Evolutionary conservation across 2,329 filamentous ascomycete species (phyloP).

Genomic region (Phaeosphaeria sp.): DNA sequence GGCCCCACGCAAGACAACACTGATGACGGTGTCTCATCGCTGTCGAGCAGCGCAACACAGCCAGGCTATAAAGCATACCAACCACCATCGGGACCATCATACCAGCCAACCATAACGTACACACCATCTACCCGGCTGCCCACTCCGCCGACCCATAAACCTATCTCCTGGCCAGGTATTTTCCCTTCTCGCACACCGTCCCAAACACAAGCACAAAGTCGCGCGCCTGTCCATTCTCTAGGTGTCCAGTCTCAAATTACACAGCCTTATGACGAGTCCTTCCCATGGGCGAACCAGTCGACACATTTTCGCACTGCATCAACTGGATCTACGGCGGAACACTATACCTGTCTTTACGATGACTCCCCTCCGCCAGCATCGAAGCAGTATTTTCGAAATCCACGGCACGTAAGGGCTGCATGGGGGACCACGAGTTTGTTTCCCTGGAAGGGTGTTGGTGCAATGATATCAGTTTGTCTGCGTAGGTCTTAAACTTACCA

Average conservation of each 20-base stretch:
- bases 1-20: background rate
- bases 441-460: conserved; percentile 26
- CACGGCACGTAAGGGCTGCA: conserved; percentile 7
- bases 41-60: background rate
- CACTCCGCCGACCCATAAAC: background rate
- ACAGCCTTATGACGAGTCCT: background rate
- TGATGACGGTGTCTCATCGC: background rate
- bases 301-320: background rate
- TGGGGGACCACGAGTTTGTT: conserved; percentile 11
- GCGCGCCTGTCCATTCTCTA: background rate
- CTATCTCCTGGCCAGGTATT: background rate
- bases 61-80: background rate
- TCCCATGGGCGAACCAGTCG: background rate
- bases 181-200: background rate
- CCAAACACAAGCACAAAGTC: background rate
- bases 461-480: conserved; percentile 6
- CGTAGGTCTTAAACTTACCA: background rate
- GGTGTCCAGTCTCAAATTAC: background rate
- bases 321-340: background rate
- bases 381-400: conserved; percentile 9
- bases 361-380: background rate
- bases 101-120: background rate
- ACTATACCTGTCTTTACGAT: background rate
- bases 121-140: background rate
- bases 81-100: background rate